A percentile compares a stretch with the other conserved stretches of the same genome.
Evolutionary conservation across 139 green algal species (phyloP).

Genomic region (Desmodesmus armatus): DNA sequence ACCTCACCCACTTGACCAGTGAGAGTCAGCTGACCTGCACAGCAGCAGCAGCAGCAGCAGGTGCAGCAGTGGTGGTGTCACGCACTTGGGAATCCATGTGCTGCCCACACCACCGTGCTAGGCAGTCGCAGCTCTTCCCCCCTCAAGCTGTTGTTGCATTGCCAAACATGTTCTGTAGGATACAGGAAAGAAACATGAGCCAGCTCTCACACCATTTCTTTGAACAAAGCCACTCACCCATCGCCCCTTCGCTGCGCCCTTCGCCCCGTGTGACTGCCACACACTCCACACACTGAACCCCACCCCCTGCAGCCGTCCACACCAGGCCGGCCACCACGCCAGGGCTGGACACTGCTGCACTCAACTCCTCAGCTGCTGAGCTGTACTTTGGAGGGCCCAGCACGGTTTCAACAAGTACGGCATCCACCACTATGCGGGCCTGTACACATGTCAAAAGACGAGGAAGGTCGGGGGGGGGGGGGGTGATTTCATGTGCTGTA

Average conservation of each 20-base stretch:
- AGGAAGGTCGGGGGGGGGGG: constrained; percentile 28
- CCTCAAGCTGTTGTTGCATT: not conserved
- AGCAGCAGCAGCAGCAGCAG: too few species aligned
- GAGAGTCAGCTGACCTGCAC: constrained; percentile 75
- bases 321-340: constrained; percentile 81
- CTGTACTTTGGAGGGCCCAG: constrained; percentile 68
- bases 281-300: constrained; percentile 84
- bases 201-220: too few species aligned
- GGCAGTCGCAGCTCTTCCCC: too few species aligned
- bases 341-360: constrained; percentile 60
- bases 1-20: constrained; percentile 87
- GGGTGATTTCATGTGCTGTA: too few species aligned
- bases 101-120: too few species aligned
- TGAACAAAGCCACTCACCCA: too few species aligned
- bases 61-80: too few species aligned
- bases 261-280: constrained; percentile 52
- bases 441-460: constrained; percentile 14
- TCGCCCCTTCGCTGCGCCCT: constrained; percentile 3
- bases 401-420: constrained; percentile 73
- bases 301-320: constrained; percentile 80
- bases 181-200: not conserved
- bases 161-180: not conserved
- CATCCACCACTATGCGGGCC: constrained; percentile 58
- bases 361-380: constrained; percentile 52
- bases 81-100: too few species aligned